Evolutionary conservation across 371 early-diverging fungal genomes (phyloP), one percentile per base, ranked within the genome.

Genomic region (Chytridium lagenaria): DNA sequence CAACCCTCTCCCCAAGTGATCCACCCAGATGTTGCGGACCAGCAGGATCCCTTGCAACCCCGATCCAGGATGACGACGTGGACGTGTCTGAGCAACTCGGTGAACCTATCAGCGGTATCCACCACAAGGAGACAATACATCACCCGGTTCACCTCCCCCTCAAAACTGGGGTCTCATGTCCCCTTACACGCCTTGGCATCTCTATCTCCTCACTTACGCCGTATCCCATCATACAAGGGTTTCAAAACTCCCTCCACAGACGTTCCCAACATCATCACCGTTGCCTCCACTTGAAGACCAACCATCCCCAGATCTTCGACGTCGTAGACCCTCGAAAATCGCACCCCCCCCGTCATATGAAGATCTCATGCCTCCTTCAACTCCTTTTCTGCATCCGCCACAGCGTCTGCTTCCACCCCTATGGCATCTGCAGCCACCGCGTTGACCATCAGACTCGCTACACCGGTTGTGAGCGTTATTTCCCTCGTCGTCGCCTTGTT

Each of bases 171-270:
- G 74, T 22, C 74, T 74, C 66, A 74, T 74, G 74, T 59, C 59
- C 22, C 64, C 74, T 1, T 70, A 74, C 65, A 74, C 74, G 22
- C 74, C 74, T 3, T 74, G 74, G 74, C 74, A 74, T 63, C 63
- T 74, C 33, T 74, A 69, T 44, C 74, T 74, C 31, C 40, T 74
- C 37, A 74, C 55, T 5, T 55, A 55, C 55, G 55, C 55, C 16
- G 55, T 55, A 15, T 55, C 55, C 10, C 10, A 5, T 26, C 26
- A 55, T 26, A 55, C 55, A 7, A 10, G 10, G 16, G 55, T 55
- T 44, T 44, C 44, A 19, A 7, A 44, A 19, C 7, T 12, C 19
- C 44, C 7, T 7, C 7, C 7, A 19, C 12, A 44, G 7, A 12
- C 44, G 19, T 44, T 19, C 44, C 19, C 44, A 19, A 19, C 19